Evolutionary conservation across 164 flowering plant species (phyloP).

Genomic region (Magnolia changhungtana): DNA sequence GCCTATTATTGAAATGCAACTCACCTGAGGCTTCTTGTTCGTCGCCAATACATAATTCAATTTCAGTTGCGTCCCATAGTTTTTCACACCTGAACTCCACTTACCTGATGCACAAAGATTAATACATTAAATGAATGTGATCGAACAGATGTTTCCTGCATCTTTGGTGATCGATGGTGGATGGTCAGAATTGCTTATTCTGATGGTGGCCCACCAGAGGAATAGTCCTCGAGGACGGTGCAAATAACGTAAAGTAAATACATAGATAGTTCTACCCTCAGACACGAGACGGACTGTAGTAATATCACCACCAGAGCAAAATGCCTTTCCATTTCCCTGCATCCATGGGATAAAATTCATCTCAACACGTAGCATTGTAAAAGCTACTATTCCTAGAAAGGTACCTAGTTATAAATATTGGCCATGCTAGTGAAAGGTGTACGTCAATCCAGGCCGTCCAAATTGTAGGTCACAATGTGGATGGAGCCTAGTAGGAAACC

Average conservation of each 20-base stretch:
- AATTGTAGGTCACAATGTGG: no score
- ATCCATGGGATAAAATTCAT: background rate
- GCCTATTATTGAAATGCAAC: background rate
- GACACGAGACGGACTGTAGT: background rate
- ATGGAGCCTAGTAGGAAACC: no score
- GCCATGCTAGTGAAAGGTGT: no score
- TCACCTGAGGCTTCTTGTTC: constrained; percentile 31
- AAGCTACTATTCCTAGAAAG: no score
- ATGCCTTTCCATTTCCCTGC: constrained; percentile 4
- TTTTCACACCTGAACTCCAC: constrained; percentile 26
- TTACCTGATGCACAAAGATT: constrained; percentile 14
- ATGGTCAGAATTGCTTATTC: no score
- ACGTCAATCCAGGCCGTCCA: no score
- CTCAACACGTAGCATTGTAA: background rate
- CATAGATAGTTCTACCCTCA: background rate
- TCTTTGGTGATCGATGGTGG: no score
- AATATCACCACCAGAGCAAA: constrained; percentile 12
- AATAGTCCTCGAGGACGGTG: no score
- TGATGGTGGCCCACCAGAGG: no score
- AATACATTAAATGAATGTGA: background rate
- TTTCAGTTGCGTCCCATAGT: constrained; percentile 18
- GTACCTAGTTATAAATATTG: no score
- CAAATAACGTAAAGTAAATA: no score
- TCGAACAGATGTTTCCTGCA: no score
- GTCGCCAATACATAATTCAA: constrained; percentile 43